Evolutionary conservation across 202 grass and related monocot genomes (phyloP), one percentile per base, ranked within the genome.

Genomic region (Schoenoplectus tabernaemontani): DNA sequence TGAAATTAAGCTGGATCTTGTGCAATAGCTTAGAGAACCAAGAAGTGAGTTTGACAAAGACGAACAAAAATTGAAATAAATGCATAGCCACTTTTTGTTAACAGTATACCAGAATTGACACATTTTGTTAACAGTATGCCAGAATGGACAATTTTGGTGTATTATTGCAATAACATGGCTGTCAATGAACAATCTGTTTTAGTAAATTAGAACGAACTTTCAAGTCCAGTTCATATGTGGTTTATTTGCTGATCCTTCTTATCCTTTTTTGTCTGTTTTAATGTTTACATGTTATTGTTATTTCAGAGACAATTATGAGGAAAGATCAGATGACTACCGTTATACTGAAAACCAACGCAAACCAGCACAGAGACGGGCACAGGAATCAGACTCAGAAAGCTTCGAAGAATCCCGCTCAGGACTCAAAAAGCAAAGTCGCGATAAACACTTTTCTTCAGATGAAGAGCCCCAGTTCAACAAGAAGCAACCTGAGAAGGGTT

Each of bases 391-490:
- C 44, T 47, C 78, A 37, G 78, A 80, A 33, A 80, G 78, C 43
- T 59, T 53, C 17, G 78, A 50, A 62, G 78, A 80, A 80, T 33
- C 76, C 44, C 78, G 61, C 17, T 33, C 59, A 50, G 58, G 44
- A 32, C 78, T 50, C 48, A 66, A 69, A 50, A 82, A 39, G 59
- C 28, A 58, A 36, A 76, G 71, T 37, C 48, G 71, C 9, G 48
- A 56, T 30, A 76, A 76, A 56, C 44, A 68, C 68, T 78, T 82
- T 67, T 84, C 71, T 54, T 88, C 83, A 57, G 83, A 88, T 69
- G 72, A 79, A 78, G 86, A 85, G 59, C 34, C 56, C 53, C 57
- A 41, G 5, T 15, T 32, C 12, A 74, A 60, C 64, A 78, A 60
- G 80, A 72, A 42, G 48, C 80, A 88, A 78, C 41, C 74, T 19